Percentiles rank a stretch among this genome's conserved stretches.
Conservation (phyloP, 805 yeast genomes). For the Zygosaccharomyces kombuchaensis region DNA sequence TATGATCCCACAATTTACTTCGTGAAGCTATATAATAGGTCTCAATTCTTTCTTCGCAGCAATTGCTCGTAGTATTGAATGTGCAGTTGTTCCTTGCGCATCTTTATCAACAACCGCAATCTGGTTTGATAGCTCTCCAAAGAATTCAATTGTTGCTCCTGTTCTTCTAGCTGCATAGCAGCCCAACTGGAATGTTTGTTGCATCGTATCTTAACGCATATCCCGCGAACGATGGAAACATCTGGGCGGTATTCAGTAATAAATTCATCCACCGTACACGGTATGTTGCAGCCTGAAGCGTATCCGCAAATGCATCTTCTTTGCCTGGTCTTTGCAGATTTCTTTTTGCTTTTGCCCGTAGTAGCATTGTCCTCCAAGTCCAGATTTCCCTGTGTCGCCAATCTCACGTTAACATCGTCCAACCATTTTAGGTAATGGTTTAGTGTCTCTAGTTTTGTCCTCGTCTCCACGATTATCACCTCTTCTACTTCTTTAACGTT, state of each 20-base stretch:
- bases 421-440: conserved; percentile 34
- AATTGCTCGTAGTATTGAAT: conserved; percentile 27
- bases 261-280: conserved; percentile 21
- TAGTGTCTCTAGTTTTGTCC: conserved; percentile 13
- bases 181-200: conserved; percentile 32
- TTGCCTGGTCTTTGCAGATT: conserved; percentile 11
- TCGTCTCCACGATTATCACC: conserved; percentile 14
- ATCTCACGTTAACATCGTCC: conserved; percentile 19
- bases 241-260: conserved; percentile 9
- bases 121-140: conserved; percentile 25
- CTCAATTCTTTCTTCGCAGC: conserved; percentile 6
- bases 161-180: conserved; percentile 20
- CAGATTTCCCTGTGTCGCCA: conserved; percentile 5
- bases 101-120: conserved; percentile 19
- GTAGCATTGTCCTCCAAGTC: neutral
- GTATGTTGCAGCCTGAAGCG: conserved; percentile 13
- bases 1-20: neutral
- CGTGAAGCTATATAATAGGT: neutral
- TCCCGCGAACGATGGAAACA: conserved; percentile 12
- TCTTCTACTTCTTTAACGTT: conserved; percentile 14
- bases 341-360: conserved; percentile 16
- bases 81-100: conserved; percentile 29
- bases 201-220: conserved; percentile 30
- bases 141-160: conserved; percentile 24
- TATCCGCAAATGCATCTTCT: conserved; percentile 31